Conservation (phyloP, 306 rosid genomes). For the Cucurbita moschata region DNA sequence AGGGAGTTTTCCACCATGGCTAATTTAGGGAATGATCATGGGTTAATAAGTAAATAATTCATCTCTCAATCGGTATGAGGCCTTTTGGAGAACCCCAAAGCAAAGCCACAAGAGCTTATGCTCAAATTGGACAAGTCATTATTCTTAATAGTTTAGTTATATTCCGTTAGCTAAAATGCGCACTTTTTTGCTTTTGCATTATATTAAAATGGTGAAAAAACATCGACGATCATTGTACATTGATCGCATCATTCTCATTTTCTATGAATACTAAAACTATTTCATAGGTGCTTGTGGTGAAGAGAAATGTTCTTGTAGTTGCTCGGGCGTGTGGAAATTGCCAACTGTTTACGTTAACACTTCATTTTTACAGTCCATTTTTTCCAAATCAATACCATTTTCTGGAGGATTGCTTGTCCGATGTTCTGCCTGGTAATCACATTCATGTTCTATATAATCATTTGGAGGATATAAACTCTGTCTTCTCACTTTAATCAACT, state of each 20-base stretch:
- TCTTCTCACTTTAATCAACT: not conserved
- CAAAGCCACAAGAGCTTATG: too few species aligned
- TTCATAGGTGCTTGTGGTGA: conserved; percentile 29
- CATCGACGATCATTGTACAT: not conserved
- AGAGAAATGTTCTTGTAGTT: conserved; percentile 26
- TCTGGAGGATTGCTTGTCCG: not conserved
- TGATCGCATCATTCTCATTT: not conserved
- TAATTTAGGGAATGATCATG: too few species aligned
- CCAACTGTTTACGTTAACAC: conserved; percentile 26
- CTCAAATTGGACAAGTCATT: too few species aligned
- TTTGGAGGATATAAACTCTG: conserved; percentile 26
- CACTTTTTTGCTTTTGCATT: not conserved
- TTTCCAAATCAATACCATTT: not conserved
- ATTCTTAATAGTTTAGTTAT: too few species aligned
- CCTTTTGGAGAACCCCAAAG: too few species aligned
- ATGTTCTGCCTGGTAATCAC: not conserved
- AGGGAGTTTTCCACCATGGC: too few species aligned
- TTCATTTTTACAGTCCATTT: not conserved
- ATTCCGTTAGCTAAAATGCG: too few species aligned
- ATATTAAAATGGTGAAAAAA: not conserved
- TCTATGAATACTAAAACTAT: not conserved
- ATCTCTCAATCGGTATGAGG: too few species aligned
- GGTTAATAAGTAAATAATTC: too few species aligned
- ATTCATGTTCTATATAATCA: not conserved
- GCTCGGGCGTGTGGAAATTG: conserved; percentile 23